Base-by-base conservation (phyloP, 257 asterid species). In the Primulina eburnea region DNA sequence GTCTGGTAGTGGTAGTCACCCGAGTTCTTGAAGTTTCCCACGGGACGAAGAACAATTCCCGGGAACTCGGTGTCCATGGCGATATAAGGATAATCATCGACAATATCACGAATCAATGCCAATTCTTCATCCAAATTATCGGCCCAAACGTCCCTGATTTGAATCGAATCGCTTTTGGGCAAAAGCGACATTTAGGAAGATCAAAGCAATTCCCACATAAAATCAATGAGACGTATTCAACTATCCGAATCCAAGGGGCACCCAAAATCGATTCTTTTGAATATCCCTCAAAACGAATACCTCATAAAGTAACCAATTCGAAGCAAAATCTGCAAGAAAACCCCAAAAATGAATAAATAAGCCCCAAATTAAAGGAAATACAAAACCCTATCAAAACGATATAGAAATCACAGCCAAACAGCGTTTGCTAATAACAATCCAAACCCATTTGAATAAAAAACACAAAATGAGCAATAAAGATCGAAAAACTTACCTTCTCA, bases 1-100 rank as follows among this genome's bases (percentile, higher is more conserved):
- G 82, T 81, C 38, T 79, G 86, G 73, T 78, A 84, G 59, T 84
- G 82, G 64, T 74, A 81, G 9, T 84, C 86, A 28, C 68, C 60
- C 8, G 76, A 75, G 59, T 67, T 76, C 73, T 75, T 79, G 80
- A 81, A 84, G 73, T 57, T 77, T 0, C 89, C 89, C 6, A 84
- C 80, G 0, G 86, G 83, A 10, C 81, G 70, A 60, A 81, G 76
- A 0, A 84, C 88, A 2, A 81, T 72, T 5, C 88, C 88, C 0
- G 88, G 88, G 28, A 80, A 83, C 65, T 83, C 88, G 0, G 88
- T 83, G 67, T 83, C 88, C 88, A 84, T 79, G 6, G 88, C 86
- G 16, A 81, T 67, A 59, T 77, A 84, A 0, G 89, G 84, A 21
- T 34, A 84, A 24, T 74, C 78, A 57, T 84, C 84, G 1, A 84